phyloP scores from a whole-genome alignment of 352 stramenopile species.

The Phytophthora boehmeriae region DNA sequence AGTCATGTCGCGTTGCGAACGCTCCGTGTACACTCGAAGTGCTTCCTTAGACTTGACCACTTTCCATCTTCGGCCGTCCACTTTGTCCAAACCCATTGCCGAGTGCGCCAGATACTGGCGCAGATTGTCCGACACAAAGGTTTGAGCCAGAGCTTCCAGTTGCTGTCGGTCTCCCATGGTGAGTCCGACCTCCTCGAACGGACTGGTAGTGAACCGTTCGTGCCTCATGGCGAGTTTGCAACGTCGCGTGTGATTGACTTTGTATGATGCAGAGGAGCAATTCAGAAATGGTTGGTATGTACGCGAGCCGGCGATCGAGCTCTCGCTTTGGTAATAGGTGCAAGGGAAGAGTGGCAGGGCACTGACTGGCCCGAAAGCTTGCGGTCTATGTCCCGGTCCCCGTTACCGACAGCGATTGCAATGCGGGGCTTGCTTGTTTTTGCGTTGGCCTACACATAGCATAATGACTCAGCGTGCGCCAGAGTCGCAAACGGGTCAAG shows the following conservation, averaged over 20 bases:
- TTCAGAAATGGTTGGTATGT: conserved; percentile 27
- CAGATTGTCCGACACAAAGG: conserved; percentile 40
- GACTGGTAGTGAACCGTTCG: conserved; percentile 29
- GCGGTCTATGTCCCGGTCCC: not conserved
- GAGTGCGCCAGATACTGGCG: conserved; percentile 45
- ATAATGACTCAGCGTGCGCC: not conserved
- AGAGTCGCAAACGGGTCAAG: not conserved
- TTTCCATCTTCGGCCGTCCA: conserved; percentile 42
- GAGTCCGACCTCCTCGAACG: conserved; percentile 31
- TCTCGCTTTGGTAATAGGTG: not conserved
- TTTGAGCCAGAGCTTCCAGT: conserved; percentile 30
- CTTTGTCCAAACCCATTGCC: conserved; percentile 26
- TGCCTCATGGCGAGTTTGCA: conserved; percentile 6
- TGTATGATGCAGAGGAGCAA: conserved; percentile 6
- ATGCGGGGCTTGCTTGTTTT: not conserved
- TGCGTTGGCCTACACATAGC: not conserved
- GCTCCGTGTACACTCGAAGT: conserved; percentile 33
- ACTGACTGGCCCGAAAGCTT: conserved; percentile 1
- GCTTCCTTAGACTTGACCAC: conserved; percentile 38
- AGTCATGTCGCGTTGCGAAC: conserved; percentile 31
- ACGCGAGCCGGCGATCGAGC: not conserved
- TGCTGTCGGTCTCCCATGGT: conserved; percentile 29
- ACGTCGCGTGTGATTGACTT: not conserved
- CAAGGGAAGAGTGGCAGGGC: not conserved
- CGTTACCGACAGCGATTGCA: not conserved